phyloP scores from a whole-genome alignment of 768 basidiomycete genomes.

The Boletus rex-veris region DNA sequence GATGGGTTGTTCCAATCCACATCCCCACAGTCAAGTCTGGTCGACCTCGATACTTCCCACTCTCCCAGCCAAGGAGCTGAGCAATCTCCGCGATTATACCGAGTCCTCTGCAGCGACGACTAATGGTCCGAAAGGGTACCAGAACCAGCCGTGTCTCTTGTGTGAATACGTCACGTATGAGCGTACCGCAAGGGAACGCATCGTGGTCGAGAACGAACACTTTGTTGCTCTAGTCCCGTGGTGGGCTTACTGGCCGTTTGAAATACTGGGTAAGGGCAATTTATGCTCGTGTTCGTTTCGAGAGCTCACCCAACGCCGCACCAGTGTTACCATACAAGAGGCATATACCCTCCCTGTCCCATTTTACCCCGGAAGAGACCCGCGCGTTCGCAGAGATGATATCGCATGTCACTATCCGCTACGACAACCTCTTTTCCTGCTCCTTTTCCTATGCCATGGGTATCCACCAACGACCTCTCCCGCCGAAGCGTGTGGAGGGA shows the following conservation, averaged over 20 bases:
- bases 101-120: slow-evolving; percentile 32
- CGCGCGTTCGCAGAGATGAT: slow-evolving; percentile 64
- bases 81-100: slow-evolving; percentile 49
- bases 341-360: slow-evolving; percentile 69
- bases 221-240: slow-evolving; percentile 89
- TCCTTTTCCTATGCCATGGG: slow-evolving; percentile 96
- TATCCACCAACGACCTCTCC: slow-evolving; percentile 78
- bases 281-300: not conserved
- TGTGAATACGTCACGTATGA: slow-evolving; percentile 79
- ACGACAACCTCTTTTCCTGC: slow-evolving; percentile 79
- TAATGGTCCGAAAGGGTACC: slow-evolving; percentile 52
- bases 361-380: slow-evolving; percentile 61
- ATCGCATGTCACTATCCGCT: slow-evolving; percentile 58
- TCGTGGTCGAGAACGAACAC: slow-evolving; percentile 68
- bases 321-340: slow-evolving; percentile 74
- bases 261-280: slow-evolving; percentile 55
- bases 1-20: slow-evolving; percentile 95
- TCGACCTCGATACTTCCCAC: slow-evolving; percentile 71
- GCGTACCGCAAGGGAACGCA: slow-evolving; percentile 49
- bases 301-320: not conserved
- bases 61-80: slow-evolving; percentile 64
- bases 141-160: slow-evolving; percentile 63
- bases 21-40: slow-evolving; percentile 92
- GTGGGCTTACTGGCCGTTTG: slow-evolving; percentile 97
- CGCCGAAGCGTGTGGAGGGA: slow-evolving; percentile 33